Evolutionary conservation across 306 rosid species (phyloP).

Genomic region (Medicago arabica): DNA sequence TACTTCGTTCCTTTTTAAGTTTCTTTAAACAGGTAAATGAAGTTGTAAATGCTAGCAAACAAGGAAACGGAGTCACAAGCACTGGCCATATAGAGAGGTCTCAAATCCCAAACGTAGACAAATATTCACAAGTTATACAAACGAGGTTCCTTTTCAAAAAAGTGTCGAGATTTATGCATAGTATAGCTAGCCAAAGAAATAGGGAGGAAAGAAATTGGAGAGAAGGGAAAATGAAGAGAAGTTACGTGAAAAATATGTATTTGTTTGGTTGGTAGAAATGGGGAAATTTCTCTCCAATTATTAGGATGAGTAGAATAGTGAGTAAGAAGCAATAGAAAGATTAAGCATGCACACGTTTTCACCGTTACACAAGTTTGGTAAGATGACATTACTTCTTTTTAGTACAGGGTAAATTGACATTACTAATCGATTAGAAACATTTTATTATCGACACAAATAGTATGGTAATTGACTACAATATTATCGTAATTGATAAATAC

Average conservation of each 20-base stretch:
- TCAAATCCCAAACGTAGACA: conserved; percentile 32
- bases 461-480: neutral
- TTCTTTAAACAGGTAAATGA: conserved; percentile 23
- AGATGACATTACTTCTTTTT: neutral
- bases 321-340: neutral
- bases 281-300: neutral
- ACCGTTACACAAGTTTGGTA: neutral
- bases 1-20: conserved; percentile 4
- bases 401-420: neutral
- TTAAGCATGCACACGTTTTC: neutral
- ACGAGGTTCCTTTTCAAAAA: conserved; percentile 20
- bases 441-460: neutral
- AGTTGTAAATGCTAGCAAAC: conserved; percentile 1
- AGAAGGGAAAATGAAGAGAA: conserved; percentile 5
- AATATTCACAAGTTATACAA: conserved; percentile 20
- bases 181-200: neutral
- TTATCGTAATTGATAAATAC: neutral
- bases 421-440: neutral
- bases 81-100: conserved; percentile 32
- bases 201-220: conserved; percentile 20
- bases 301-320: conserved; percentile 10
- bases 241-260: conserved; percentile 6
- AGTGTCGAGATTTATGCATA: conserved; percentile 16
- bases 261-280: neutral
- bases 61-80: conserved; percentile 11